phyloP scores from a whole-genome alignment of 1,284 basidiomycete species.

The Puccinia horiana region DNA sequence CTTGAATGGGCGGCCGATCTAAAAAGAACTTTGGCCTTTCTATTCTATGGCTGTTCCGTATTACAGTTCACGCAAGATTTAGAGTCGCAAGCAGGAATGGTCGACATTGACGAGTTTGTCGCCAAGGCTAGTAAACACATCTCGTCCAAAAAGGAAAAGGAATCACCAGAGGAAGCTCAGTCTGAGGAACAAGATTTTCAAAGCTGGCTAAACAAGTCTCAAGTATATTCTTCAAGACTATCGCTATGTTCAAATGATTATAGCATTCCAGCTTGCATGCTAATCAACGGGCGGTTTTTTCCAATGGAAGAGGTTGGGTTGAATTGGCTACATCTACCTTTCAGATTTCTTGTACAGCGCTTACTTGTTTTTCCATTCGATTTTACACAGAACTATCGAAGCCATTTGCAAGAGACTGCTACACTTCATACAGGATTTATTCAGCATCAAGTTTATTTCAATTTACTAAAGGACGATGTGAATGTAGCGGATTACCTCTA shows the following conservation, averaged over 20 bases:
- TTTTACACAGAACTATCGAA: conserved; percentile 66
- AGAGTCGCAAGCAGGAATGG: conserved; percentile 5
- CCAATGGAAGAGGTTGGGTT: conserved; percentile 70
- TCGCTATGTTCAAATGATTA: conserved; percentile 38
- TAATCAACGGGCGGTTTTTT: conserved; percentile 84
- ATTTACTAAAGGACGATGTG: conserved; percentile 65
- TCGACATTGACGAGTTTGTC: conserved; percentile 29
- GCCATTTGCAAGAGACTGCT: conserved; percentile 67
- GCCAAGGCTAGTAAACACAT: background rate
- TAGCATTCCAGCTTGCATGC: conserved; percentile 61
- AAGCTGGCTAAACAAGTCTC: conserved; percentile 28
- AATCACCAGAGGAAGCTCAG: background rate
- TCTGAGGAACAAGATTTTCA: background rate
- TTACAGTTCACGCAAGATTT: conserved; percentile 23
- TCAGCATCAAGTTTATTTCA: conserved; percentile 73
- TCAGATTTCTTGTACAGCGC: background rate
- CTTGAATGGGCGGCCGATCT: background rate
- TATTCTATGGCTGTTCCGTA: background rate
- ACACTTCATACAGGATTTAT: conserved; percentile 69
- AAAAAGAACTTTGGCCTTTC: background rate
- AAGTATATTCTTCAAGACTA: conserved; percentile 32
- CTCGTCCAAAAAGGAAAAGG: background rate
- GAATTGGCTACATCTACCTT: background rate
- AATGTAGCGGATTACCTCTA: conserved; percentile 80
- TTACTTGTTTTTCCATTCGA: background rate